These are phyloP conservation scores for Adansonia gregorii DNA, from an alignment of 441 rosid genomes.

Conservation along the genomic window DNA sequence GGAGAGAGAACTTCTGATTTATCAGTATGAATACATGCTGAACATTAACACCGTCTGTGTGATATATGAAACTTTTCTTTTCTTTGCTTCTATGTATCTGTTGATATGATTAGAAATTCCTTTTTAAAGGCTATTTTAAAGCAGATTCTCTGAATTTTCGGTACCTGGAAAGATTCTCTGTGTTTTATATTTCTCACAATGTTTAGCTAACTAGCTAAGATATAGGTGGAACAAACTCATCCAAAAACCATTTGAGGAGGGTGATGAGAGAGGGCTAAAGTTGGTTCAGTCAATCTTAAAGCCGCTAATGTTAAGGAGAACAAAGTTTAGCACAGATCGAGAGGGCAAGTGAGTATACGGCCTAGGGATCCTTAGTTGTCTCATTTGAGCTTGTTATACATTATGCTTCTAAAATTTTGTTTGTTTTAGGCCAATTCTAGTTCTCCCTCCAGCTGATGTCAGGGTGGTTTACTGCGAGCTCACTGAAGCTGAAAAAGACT, in stretches of 20 bases:
- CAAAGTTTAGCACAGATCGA: slow-evolving; percentile 83
- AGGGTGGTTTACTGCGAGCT: slow-evolving; percentile 87
- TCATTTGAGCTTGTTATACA: slow-evolving; percentile 23
- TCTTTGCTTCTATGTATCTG: background rate
- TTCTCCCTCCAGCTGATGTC: slow-evolving; percentile 87
- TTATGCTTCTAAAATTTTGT: slow-evolving; percentile 30
- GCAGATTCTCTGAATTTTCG: slow-evolving; percentile 6
- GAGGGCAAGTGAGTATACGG: slow-evolving; percentile 68
- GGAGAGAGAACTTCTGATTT: background rate
- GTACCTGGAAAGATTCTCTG: background rate
- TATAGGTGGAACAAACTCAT: slow-evolving; percentile 95
- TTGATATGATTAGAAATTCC: background rate
- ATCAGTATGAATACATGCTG: background rate
- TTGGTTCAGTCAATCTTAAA: slow-evolving; percentile 89
- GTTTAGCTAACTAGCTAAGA: slow-evolving; percentile 15
- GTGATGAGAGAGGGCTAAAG: slow-evolving; percentile 92
- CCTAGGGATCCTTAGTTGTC: slow-evolving; percentile 18
- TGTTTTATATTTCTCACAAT: background rate
- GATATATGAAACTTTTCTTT: background rate
- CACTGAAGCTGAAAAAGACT: slow-evolving; percentile 82
- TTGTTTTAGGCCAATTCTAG: slow-evolving; percentile 78
- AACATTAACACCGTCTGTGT: background rate
- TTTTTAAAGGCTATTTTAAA: background rate
- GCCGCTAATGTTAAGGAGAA: slow-evolving; percentile 96
- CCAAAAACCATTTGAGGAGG: slow-evolving; percentile 96